Evolutionary conservation across 2,329 filamentous ascomycete species (phyloP), one percentile per base, ranked within the genome.

Genomic region (Colletotrichum eleusines): DNA sequence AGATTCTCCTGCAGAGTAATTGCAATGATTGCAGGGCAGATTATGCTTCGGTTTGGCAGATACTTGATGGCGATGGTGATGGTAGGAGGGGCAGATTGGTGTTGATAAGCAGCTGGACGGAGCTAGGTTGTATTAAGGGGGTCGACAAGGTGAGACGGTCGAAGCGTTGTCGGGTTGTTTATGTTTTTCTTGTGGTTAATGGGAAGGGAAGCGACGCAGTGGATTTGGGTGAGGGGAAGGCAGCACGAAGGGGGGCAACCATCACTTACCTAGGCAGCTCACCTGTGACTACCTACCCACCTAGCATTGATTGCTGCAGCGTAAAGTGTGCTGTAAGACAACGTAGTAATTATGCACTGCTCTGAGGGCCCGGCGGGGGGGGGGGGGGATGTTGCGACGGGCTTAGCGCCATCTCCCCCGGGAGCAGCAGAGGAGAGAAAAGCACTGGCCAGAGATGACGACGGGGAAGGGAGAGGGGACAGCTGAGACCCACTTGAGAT

Each of bases 81-180:
- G 68, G 44, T 62, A 38, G 63, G 60, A 70, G 71, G 65, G 73
- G 66, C 64, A 58, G 57, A 63, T 71, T n/a, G 65, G 31, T 71
- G 58, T 40, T 71, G 69, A 69, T 69, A 60, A 63, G 53, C 64
- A 63, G 53, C 64, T 71, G 64, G 64, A 59, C 58, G 67, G 64
- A 54, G 48, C 63, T 65, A 40, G 53, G 53, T 59, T 59, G 46
- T 46, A 40, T 59, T n/a, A 8, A 33, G 44, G 31, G 66, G 55
- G 40, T 55, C 54, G 64, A 55, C 48, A 51, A 51, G 35, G 46
- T 42, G 33, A 63, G 64, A 70, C 71, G 75, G 73, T 48, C 67
- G 46, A 72, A 75, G 75, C 69, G n/a, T n/a, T n/a, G 73, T 48
- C 28, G 51, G 26, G 42, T 79, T 79, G 78, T 80, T 80, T 80